Evolutionary conservation across 2,329 filamentous ascomycete genomes (phyloP).

Genomic region (Pseudocercospora vitis): DNA sequence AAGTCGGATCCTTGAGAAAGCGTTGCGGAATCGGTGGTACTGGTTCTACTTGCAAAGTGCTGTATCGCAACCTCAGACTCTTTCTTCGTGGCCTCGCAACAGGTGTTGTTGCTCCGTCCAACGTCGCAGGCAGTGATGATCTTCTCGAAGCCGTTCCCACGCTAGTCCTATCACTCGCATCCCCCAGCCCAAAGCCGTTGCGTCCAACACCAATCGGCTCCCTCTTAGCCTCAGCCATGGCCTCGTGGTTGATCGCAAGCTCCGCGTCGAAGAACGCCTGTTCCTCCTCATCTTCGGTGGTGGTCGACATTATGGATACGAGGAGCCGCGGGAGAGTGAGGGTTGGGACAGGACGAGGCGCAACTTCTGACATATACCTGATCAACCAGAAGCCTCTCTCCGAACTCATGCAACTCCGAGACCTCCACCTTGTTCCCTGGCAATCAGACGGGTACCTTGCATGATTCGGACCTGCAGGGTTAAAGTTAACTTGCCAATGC

Average conservation of each 20-base stretch:
- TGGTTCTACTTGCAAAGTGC: slow-evolving; percentile 3
- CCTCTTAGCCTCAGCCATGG: not conserved
- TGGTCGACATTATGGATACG: slow-evolving; percentile 3
- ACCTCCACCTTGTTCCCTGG: slow-evolving; percentile 3
- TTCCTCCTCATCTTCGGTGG: slow-evolving; percentile 7
- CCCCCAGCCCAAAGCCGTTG: slow-evolving; percentile 9
- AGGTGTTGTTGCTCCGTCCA: not conserved
- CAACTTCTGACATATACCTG: not conserved
- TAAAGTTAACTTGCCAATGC: slow-evolving; percentile 8
- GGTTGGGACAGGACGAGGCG: not conserved
- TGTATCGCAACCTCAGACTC: slow-evolving; percentile 2
- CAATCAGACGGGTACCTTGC: slow-evolving; percentile 12
- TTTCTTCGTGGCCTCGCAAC: not conserved
- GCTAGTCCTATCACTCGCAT: slow-evolving; percentile 8
- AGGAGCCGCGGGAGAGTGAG: not conserved
- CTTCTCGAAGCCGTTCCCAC: not conserved
- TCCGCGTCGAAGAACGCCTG: slow-evolving; percentile 8
- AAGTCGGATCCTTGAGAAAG: not conserved
- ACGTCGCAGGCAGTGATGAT: not conserved
- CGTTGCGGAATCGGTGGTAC: slow-evolving; percentile 1
- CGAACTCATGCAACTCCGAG: not conserved
- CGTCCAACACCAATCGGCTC: not conserved
- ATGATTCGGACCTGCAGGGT: not conserved
- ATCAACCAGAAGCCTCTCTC: too few species aligned
- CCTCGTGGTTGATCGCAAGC: not conserved